These are phyloP conservation scores for Lactarius evosmus DNA, from an alignment of 768 basidiomycete genomes.

Conservation along the genomic window DNA sequence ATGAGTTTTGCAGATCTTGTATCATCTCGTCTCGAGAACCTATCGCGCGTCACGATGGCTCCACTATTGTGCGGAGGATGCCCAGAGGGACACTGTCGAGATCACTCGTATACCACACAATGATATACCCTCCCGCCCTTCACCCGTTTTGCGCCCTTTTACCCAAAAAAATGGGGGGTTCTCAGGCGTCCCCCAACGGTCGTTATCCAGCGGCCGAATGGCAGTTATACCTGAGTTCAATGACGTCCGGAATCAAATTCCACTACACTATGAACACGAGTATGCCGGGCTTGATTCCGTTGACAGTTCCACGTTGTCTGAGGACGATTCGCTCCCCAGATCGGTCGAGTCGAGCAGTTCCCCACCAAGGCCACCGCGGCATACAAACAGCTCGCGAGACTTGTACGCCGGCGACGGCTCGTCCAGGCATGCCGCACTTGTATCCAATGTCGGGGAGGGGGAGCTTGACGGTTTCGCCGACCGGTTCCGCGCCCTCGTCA, in stretches of 20 bases:
- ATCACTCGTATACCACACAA: neutral
- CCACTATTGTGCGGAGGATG: slow-evolving; percentile 8
- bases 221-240: slow-evolving; percentile 23
- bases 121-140: slow-evolving; percentile 9
- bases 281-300: slow-evolving; percentile 2
- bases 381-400: slow-evolving; percentile 8
- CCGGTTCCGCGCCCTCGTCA: slow-evolving; percentile 49
- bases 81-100: slow-evolving; percentile 5
- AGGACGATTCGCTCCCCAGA: slow-evolving; percentile 12
- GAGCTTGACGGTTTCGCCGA: slow-evolving; percentile 46
- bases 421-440: neutral
- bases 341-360: slow-evolving; percentile 14
- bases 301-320: slow-evolving; percentile 20
- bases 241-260: slow-evolving; percentile 1
- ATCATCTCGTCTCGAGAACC: neutral
- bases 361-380: slow-evolving; percentile 7
- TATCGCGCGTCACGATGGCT: slow-evolving; percentile 4
- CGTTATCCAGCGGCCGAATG: slow-evolving; percentile 17
- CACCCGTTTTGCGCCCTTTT: slow-evolving; percentile 1
- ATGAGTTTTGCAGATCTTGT: slow-evolving; percentile 10
- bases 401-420: neutral
- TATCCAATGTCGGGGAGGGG: slow-evolving; percentile 30
- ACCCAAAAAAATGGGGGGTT: neutral
- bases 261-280: neutral
- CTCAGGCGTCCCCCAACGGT: slow-evolving; percentile 7